Evolutionary conservation across 1,284 basidiomycete genomes (phyloP), one percentile per base, ranked within the genome.

Genomic region (Irpex sp.): DNA sequence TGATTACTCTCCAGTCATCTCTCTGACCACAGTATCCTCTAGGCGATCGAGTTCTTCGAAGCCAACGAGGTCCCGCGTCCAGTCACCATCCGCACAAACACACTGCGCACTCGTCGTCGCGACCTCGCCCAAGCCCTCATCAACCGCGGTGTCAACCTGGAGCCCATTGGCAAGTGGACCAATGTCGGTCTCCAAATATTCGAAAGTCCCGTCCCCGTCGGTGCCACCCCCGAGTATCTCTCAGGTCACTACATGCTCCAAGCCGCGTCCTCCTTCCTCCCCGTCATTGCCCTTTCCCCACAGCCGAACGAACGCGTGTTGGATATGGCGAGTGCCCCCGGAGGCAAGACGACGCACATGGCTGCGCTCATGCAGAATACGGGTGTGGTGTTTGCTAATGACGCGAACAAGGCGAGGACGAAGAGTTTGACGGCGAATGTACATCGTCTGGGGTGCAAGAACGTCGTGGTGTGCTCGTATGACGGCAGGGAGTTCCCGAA

Each of bases 241-340:
- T 95, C 96, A 0, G 97, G 97, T 2, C 96, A 99, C 74, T 99
- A 99, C 79, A 99, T 99, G 93, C 90, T 99, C 18, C 97, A 99
- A 79, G 94, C 97, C 4, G 97, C 97, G 4, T 97, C 95, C 5
- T 98, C 96, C 0, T 98, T 99, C 83, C 82, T 99, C n/a, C 97
- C 97, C 51, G 96, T 98, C 68, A 96, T 99, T 67, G 94, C 97
- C 1, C 87, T 99, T 45, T 82, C 87, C 19, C 97, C 97, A 16
- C 92, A 96, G 71, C 94, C 95, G 1, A 85, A 93, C 65, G 97
- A 99, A 74, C 90, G 96, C 28, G 87, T 98, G 5, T 83, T 99
- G 63, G 97, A 99, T 74, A 99, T 99, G 97, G 96, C 96, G 2
- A 96, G 94, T 56, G 96, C 97, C 0, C 97, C 97, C 0, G 97